Evolutionary conservation across 2,329 filamentous ascomycete genomes (phyloP).

Genomic region (Diaporthe australafricana): DNA sequence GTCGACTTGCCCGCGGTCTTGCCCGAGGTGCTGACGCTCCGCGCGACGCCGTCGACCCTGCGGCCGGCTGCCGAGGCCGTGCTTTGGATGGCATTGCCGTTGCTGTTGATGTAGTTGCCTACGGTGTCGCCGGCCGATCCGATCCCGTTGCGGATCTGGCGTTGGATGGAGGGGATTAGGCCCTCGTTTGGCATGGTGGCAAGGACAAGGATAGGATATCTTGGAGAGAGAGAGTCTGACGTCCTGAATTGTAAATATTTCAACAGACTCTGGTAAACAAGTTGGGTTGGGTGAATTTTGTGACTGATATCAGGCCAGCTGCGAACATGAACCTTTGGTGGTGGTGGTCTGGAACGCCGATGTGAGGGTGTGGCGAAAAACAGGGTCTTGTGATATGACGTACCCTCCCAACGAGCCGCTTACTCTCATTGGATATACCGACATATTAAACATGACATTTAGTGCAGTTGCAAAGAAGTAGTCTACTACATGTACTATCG

Average conservation of each 20-base stretch:
- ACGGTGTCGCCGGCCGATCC: slow-evolving; percentile 32
- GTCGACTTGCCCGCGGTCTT: slow-evolving; percentile 29
- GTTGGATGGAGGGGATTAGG: slow-evolving; percentile 34
- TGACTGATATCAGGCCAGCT: not conserved
- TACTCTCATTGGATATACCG: not conserved
- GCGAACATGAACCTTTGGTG: not conserved
- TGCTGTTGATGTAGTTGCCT: slow-evolving; percentile 34
- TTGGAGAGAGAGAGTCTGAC: not conserved
- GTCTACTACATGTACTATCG: not conserved
- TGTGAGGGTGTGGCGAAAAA: slow-evolving; percentile 26
- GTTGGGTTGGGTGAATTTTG: not conserved
- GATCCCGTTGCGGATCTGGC: slow-evolving; percentile 33
- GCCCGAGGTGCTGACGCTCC: slow-evolving; percentile 34
- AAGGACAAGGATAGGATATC: not conserved
- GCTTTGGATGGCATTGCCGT: slow-evolving; percentile 35
- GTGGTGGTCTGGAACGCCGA: not conserved
- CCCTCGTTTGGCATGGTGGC: slow-evolving; percentile 35
- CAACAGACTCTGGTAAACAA: not conserved
- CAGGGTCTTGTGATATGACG: slow-evolving; percentile 25
- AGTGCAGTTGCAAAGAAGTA: not conserved
- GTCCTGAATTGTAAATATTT: not conserved
- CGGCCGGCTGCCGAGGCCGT: slow-evolving; percentile 25
- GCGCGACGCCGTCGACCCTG: slow-evolving; percentile 30
- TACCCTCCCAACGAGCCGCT: slow-evolving; percentile 9
- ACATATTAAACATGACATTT: not conserved